A percentile compares a stretch with the other conserved stretches of the same genome.
phyloP scores from a whole-genome alignment of 1,284 basidiomycete species.

The Boletus albobrunnescens region DNA sequence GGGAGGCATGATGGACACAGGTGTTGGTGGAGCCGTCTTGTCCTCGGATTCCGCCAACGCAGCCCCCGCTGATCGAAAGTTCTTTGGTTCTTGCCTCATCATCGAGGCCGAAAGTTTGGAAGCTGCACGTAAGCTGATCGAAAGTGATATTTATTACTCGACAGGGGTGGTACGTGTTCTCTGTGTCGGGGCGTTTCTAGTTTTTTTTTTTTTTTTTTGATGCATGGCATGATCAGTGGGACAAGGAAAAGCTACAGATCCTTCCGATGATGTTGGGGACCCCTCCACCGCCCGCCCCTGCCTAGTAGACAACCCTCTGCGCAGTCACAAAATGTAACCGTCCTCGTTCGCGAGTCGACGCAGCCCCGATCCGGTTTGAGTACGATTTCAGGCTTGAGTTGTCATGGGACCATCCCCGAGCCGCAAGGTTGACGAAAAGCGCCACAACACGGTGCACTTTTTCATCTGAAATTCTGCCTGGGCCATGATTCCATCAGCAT shows the following conservation, averaged over 20 bases:
- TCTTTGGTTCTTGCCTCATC: slow-evolving; percentile 50
- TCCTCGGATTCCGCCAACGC: slow-evolving; percentile 38
- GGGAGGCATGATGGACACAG: slow-evolving; percentile 26
- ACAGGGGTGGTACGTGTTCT: slow-evolving; percentile 47
- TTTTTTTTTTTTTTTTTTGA: neutral
- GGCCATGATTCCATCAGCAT: neutral
- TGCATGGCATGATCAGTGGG: slow-evolving; percentile 30
- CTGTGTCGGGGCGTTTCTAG: neutral
- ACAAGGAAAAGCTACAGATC: slow-evolving; percentile 41
- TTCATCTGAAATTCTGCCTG: neutral
- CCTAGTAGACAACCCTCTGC: slow-evolving; percentile 5
- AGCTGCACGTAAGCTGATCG: slow-evolving; percentile 43
- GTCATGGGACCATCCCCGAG: slow-evolving; percentile 2
- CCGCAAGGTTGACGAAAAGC: neutral
- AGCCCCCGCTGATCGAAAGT: slow-evolving; percentile 36
- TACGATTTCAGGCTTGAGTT: neutral
- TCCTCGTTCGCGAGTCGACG: neutral
- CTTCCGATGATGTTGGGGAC: slow-evolving; percentile 32
- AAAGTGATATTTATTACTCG: slow-evolving; percentile 52
- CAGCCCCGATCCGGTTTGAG: neutral
- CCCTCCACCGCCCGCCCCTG: slow-evolving; percentile 7
- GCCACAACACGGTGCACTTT: neutral
- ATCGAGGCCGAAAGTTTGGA: slow-evolving; percentile 46
- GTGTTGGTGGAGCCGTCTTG: slow-evolving; percentile 44
- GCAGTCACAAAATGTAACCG: neutral